Evolutionary conservation across 176 grass and related monocot species (phyloP).

Genomic region (Hordeum marinum): DNA sequence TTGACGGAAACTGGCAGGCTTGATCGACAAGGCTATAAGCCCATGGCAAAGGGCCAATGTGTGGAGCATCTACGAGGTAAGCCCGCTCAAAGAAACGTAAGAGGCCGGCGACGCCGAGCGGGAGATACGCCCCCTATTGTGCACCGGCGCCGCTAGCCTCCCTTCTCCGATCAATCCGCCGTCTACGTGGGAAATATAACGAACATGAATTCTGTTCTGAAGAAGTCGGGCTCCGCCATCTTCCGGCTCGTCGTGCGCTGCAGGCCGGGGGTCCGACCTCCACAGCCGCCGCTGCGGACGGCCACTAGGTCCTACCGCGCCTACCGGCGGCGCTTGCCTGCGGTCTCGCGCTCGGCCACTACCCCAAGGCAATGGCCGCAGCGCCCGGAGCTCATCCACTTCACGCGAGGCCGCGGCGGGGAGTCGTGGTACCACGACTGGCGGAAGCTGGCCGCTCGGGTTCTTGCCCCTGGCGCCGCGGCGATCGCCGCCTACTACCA

Average conservation of each 20-base stretch:
- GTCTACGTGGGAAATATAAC: neutral
- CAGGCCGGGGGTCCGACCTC: neutral
- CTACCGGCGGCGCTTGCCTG: neutral
- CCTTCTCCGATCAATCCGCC: neutral
- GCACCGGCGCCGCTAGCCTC: neutral
- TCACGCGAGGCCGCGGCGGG: conserved; percentile 45
- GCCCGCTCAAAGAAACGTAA: neutral
- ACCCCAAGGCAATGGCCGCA: neutral
- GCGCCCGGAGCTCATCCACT: conserved; percentile 52
- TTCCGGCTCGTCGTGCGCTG: conserved; percentile 28
- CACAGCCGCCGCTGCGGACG: neutral
- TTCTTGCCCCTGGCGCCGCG: conserved; percentile 35
- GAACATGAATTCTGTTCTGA: conserved; percentile 31
- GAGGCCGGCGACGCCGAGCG: neutral
- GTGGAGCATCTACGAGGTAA: too few species aligned
- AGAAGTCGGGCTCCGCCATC: conserved; percentile 34
- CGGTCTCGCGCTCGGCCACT: neutral
- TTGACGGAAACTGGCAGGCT: neutral
- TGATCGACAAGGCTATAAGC: neutral
- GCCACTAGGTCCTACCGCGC: conserved; percentile 18
- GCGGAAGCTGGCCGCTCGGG: conserved; percentile 40
- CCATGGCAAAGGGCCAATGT: neutral
- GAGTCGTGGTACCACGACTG: conserved; percentile 69
- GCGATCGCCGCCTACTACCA: conserved; percentile 53
- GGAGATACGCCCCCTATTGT: neutral